Evolutionary conservation across 2,329 filamentous ascomycete species (phyloP), one percentile per base, ranked within the genome.

Genomic region (Chrysoporthe austroafricana): DNA sequence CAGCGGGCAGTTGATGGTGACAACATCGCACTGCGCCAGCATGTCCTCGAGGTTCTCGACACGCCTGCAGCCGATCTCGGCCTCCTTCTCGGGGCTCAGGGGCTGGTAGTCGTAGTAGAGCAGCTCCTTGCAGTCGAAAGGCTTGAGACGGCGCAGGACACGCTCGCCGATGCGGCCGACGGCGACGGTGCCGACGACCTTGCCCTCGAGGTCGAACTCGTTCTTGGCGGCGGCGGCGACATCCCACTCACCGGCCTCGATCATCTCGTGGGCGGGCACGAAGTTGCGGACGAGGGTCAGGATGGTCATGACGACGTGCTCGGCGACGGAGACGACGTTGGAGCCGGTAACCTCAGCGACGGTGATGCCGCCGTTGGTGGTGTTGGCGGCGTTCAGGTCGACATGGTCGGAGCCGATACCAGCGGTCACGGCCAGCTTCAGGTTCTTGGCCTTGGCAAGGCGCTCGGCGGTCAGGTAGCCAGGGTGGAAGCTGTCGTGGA

Each of bases 71-170:
- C 95, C 95, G 82, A 98, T 98, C 86, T 97, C 95, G 82, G 91
- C 89, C 89, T 98, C 94, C 76, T 89, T 86, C 85, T 97, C 94
- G 70, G 93, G 77, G 70, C 83, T 86, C 72, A 99, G 87, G 63
- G 95, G 94, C 88, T 99, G 96, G 91, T 99, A 99, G 85, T 99
- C 96, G 80, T 92, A 98, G 92, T 99, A 99, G 72, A 98, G 89
- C 62, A 99, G 89, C 87, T 98, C 95, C 90, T 97, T 97, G 93
- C 96, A 99, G 86, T 97, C 95, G 79, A 99, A 99, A 73, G 94
- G 85, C 90, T 96, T 97, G 76, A 99, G 91, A 73, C 96, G 90
- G 81, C 95, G 92, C 75, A 99, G 89, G 68, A 99, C 96, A 83
- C 96, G 94, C 90, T 98, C 94, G 77, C 96, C 96, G 76, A 99